Conservation (phyloP, 2,329 filamentous ascomycete species). For the Cladosporium velox region DNA sequence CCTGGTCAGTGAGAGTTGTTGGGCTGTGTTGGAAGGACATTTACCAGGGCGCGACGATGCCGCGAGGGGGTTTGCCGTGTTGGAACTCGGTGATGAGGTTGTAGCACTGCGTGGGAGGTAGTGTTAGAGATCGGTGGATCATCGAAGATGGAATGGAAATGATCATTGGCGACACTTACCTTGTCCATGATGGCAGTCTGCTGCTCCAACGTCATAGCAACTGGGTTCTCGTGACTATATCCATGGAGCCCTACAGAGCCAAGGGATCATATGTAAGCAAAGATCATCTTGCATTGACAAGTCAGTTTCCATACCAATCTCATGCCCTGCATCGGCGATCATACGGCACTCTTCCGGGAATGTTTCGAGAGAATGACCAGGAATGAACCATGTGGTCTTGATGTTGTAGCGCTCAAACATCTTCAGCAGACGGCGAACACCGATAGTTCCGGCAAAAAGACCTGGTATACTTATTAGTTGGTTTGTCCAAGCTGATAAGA, state of each 20-base stretch:
- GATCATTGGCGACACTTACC: not conserved
- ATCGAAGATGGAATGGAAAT: not conserved
- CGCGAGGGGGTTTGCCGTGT: slow-evolving; percentile 68
- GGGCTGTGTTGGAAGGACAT: not conserved
- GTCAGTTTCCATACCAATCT: slow-evolving; percentile 51
- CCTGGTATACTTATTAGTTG: slow-evolving; percentile 20
- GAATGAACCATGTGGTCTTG: slow-evolving; percentile 68
- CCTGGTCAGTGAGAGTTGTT: not conserved
- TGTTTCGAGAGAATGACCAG: slow-evolving; percentile 64
- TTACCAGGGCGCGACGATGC: slow-evolving; percentile 69
- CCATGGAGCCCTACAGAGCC: slow-evolving; percentile 57
- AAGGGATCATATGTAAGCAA: not conserved
- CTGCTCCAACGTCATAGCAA: slow-evolving; percentile 72
- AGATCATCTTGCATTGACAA: not conserved
- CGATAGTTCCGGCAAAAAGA: slow-evolving; percentile 69
- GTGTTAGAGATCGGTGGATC: not conserved
- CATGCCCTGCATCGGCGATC: slow-evolving; percentile 65
- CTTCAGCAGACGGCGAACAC: slow-evolving; percentile 66
- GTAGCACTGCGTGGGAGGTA: slow-evolving; percentile 52
- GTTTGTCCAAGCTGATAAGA: no score
- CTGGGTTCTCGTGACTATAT: slow-evolving; percentile 74
- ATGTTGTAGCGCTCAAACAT: slow-evolving; percentile 72
- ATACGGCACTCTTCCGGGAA: slow-evolving; percentile 66
- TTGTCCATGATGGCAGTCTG: slow-evolving; percentile 74
- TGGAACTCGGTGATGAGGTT: slow-evolving; percentile 69